Evolutionary conservation across 2,329 filamentous ascomycete genomes (phyloP).

Genomic region (Cryphonectria parasitica): DNA sequence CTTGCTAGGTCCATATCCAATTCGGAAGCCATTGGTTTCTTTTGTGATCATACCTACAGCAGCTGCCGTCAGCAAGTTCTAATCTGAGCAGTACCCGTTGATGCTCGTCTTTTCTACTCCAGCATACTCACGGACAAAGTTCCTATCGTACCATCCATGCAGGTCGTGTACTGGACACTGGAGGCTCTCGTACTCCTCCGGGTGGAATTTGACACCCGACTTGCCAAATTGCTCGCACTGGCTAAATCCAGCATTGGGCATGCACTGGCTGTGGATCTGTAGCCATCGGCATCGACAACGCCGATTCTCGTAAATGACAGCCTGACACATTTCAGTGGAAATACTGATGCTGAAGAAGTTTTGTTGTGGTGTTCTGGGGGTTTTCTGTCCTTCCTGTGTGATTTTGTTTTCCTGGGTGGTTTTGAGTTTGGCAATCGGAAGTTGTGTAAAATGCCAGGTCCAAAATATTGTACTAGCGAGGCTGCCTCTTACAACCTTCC

Average conservation of each 20-base stretch:
- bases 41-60: slow-evolving; percentile 45
- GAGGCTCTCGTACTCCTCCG: slow-evolving; percentile 39
- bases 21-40: slow-evolving; percentile 49
- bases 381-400: not conserved
- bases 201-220: slow-evolving; percentile 42
- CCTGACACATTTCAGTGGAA: slow-evolving; percentile 45
- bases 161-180: slow-evolving; percentile 49
- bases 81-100: not conserved
- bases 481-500: not conserved
- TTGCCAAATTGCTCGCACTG: slow-evolving; percentile 50
- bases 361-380: not conserved
- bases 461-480: not conserved
- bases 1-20: slow-evolving; percentile 50
- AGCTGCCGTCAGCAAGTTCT: not conserved
- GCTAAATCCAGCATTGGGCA: slow-evolving; percentile 53
- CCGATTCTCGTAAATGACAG: slow-evolving; percentile 53
- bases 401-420: not conserved
- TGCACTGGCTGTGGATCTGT: slow-evolving; percentile 51
- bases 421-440: not conserved
- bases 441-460: not conserved
- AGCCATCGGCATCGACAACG: slow-evolving; percentile 58
- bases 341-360: not conserved
- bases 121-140: slow-evolving; percentile 42
- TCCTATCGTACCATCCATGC: slow-evolving; percentile 50
- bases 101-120: not conserved